Evolutionary conservation across 345 rosid genomes (phyloP), one percentile per base, ranked within the genome.

Genomic region (Ceriops decandra): DNA sequence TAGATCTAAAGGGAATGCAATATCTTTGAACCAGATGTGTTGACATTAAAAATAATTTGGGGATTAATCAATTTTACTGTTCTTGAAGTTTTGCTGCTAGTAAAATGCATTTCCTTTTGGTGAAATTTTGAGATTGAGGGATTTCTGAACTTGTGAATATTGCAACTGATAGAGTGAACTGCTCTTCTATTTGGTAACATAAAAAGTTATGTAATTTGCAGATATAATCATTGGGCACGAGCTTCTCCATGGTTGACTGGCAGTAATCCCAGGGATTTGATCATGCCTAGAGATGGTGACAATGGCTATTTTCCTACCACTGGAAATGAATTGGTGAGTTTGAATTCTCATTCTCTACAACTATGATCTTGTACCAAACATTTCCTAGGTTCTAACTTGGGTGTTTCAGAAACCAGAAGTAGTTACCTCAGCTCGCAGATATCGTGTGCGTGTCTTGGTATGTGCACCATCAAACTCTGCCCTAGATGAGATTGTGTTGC

Each of bases 391-490:
- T 70, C 47, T 28, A 64, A 72, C 52, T 61, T 69, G 53, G 57
- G 5, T 68, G 35, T 30, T 64, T 72, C 89, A 95, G 97, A 95
- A 86, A 82, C 96, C 96, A 35, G 96, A 95, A 79, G 90, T 90
- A 56, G 82, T 95, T 74, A 76, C 82, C 71, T 85, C 96, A 33
- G 81, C 75, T 61, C 88, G 95, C 67, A 88, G 81, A 76, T 87
- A 86, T 74, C 87, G 88, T 69, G 75, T 84, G 32, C 87, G 98
- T 60, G 90, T 91, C 76, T 86, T 95, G 68, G 95, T 95, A 57
- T 95, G 96, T 80, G 97, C 99, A 66, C 97, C 96, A 69, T 95
- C 99, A 70, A 95, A 95, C 82, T 95, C 99, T 52, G 99, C 98
- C 21, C 90, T 95, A 74, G 98, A 95, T 83, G 99, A 95, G 85